These are phyloP conservation scores for Solanum hybrid DNA, from an alignment of 305 asterid species.

Conservation along the genomic window DNA sequence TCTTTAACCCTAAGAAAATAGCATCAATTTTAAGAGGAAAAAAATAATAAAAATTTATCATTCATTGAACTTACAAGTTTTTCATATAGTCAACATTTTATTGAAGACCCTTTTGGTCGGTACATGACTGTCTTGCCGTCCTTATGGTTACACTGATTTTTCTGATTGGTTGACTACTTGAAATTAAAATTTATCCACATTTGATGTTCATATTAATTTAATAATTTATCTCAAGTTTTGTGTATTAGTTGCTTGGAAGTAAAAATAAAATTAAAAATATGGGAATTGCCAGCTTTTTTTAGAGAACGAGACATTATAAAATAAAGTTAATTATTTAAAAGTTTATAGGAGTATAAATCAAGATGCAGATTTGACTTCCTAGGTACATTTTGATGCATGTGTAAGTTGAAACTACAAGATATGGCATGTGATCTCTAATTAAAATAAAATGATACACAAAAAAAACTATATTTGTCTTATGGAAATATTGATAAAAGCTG, in stretches of 20 bases:
- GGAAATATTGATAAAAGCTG: not conserved
- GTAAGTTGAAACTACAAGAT: not conserved
- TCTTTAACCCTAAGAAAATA: not conserved
- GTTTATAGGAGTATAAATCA: not conserved
- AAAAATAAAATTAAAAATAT: not conserved
- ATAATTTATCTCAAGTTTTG: not conserved
- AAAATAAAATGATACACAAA: not conserved
- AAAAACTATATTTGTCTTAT: not conserved
- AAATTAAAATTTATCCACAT: not conserved
- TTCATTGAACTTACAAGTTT: not conserved
- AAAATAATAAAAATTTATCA: not conserved
- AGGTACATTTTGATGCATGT: not conserved
- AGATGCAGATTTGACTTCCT: not conserved
- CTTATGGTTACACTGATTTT: not conserved
- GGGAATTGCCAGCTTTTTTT: not conserved
- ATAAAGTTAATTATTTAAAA: not conserved
- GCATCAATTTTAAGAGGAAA: not conserved
- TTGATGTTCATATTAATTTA: not conserved
- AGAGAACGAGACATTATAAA: not conserved
- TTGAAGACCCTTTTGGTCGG: not conserved
- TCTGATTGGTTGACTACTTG: not conserved
- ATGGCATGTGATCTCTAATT: not conserved
- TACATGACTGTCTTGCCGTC: not conserved
- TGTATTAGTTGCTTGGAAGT: not conserved
- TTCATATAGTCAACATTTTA: not conserved